Base-by-base conservation (phyloP, 176 grass and related monocot genomes). In the Hordeum marinum region DNA sequence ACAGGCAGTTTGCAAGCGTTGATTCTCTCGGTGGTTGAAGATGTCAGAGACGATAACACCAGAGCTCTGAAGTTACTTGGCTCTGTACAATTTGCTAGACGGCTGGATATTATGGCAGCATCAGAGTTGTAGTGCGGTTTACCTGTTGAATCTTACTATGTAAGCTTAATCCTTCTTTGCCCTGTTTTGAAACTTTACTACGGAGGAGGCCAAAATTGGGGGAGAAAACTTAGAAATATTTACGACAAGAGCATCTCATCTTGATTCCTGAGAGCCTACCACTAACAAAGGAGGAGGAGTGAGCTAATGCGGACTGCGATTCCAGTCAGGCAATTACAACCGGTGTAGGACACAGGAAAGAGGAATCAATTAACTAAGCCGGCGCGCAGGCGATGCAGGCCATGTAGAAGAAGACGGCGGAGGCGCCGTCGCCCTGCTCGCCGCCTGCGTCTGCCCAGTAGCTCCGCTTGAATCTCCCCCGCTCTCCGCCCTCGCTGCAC, bases 341-440 rank as follows among this genome's bases (percentile, higher is more conserved):
- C 65, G 18, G 25, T 40, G 12, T 11, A 72, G 20, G 63, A 13
- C 7, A 18, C 9, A 57, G 21, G 31, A 75, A 3, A 32, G 52
- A 68, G 31, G 46, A 20, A 58, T 24, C 10, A 6, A 21, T 34
- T 1, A 7, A 11, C 31, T 17, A 75, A 32, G 72, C 72, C 0
- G 86, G 68, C 18, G 37, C 29, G 59, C 82, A 90, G 54, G 80
- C 77, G 74, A 93, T 14, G 78, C 91, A 93, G 26, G 78, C 88
- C 21, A 93, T 54, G 78, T 90, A 87, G 82, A 93, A 74, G 80
- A 92, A 85, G 70, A 72, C 73, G 42, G 79, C 80, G 63, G 83
- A 78, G 26, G 79, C 23, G 8, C 18, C 85, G 36, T 76, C 87
- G 34, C 68, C 87, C 41, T 14, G 41, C 3, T 45, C 83, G 34